These are phyloP conservation scores for Hypoxylon subgilvum DNA, from an alignment of 495 filamentous ascomycete species.

Conservation along the genomic window DNA sequence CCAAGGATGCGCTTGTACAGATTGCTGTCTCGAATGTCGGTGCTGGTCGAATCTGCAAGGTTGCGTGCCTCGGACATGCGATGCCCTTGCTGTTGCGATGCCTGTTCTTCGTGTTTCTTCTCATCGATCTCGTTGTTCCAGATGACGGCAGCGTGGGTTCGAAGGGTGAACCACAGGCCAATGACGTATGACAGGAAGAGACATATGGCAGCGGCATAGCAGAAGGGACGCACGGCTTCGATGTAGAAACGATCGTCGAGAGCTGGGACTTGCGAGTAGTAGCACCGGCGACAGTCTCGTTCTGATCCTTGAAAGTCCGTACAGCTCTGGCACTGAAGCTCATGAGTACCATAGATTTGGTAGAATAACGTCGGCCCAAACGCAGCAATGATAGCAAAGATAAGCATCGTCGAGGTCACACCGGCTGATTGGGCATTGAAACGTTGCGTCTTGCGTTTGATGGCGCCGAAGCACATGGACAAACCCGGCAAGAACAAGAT, in stretches of 20 bases:
- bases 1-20: slow-evolving; percentile 93
- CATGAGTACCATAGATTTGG: slow-evolving; percentile 97
- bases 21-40: slow-evolving; percentile 77
- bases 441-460: slow-evolving; percentile 96
- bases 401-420: slow-evolving; percentile 96
- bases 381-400: slow-evolving; percentile 96
- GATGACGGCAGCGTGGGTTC: slow-evolving; percentile 95
- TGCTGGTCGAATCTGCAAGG: slow-evolving; percentile 48
- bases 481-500: slow-evolving; percentile 95
- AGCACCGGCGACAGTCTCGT: slow-evolving; percentile 87
- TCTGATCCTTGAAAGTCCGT: slow-evolving; percentile 47
- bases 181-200: slow-evolving; percentile 94
- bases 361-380: slow-evolving; percentile 99
- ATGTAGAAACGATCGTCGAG: slow-evolving; percentile 85
- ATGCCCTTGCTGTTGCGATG: slow-evolving; percentile 23
- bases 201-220: slow-evolving; percentile 80
- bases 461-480: slow-evolving; percentile 98
- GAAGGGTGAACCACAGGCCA: slow-evolving; percentile 92
- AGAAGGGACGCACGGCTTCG: slow-evolving; percentile 90
- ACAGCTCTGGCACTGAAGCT: slow-evolving; percentile 88
- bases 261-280: slow-evolving; percentile 87
- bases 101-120: slow-evolving; percentile 66
- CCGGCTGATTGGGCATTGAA: slow-evolving; percentile 98
- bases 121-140: slow-evolving; percentile 90
- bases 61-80: slow-evolving; percentile 51